phyloP scores from a whole-genome alignment of 2,329 filamentous ascomycete genomes.

The Ploettnerulaceae sp. region DNA sequence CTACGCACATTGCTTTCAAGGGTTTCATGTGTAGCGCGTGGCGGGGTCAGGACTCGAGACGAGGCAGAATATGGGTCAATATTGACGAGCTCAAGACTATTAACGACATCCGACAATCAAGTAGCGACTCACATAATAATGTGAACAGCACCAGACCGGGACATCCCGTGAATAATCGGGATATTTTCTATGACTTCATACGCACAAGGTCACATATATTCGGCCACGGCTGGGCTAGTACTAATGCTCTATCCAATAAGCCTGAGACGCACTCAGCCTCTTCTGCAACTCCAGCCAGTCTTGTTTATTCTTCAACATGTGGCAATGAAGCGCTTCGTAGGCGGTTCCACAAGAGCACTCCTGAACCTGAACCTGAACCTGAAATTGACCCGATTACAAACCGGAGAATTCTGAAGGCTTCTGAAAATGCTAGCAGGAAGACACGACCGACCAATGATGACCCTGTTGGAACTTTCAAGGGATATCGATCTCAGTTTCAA shows the following conservation, averaged over 20 bases:
- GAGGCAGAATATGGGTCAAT: slow-evolving; percentile 35
- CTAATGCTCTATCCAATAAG: neutral
- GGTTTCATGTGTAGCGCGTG: slow-evolving; percentile 41
- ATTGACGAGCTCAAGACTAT: slow-evolving; percentile 29
- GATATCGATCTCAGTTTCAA: slow-evolving; percentile 36
- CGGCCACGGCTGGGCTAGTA: slow-evolving; percentile 4
- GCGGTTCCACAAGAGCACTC: slow-evolving; percentile 3
- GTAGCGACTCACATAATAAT: slow-evolving; percentile 37
- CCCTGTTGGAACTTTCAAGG: slow-evolving; percentile 33
- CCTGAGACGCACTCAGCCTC: neutral
- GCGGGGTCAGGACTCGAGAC: slow-evolving; percentile 30
- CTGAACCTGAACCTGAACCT: slow-evolving; percentile 33
- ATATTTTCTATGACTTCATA: slow-evolving; percentile 8
- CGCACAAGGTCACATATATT: slow-evolving; percentile 9
- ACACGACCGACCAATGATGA: slow-evolving; percentile 20
- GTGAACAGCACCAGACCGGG: neutral
- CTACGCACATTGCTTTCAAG: slow-evolving; percentile 34
- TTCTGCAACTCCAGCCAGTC: neutral
- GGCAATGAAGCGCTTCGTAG: slow-evolving; percentile 13
- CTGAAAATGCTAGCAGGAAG: neutral
- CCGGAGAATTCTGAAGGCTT: slow-evolving; percentile 39
- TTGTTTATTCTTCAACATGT: slow-evolving; percentile 3
- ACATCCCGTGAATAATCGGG: slow-evolving; percentile 12
- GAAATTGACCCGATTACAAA: slow-evolving; percentile 58
- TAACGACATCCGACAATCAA: slow-evolving; percentile 17